Evolutionary conservation across 192 early-diverging fungal genomes (phyloP), one percentile per base, ranked within the genome.

Genomic region (Coemansia sp.): DNA sequence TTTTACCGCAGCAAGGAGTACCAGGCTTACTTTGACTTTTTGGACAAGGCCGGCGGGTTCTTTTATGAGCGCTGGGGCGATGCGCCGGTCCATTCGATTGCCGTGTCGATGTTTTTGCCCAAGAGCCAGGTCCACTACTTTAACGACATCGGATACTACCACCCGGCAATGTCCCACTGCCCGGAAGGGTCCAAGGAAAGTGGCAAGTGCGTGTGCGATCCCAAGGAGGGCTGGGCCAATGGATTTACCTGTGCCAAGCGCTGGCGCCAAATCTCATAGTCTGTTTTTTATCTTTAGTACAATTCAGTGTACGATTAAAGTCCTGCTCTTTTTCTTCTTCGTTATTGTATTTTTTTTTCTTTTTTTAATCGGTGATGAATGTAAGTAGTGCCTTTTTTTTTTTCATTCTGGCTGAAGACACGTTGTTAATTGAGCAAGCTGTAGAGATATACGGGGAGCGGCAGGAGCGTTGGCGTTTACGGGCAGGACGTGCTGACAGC

Each of bases 41-140:
- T 93, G 11, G 91, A 93, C 56, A 51, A 79, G 15, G 36, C 72
- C 3, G 91, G 91, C 40, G 91, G 91, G 14, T 90, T 91, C 79
- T 93, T 87, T 65, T 94, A 94, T 56, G 91, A 90, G 66, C 66
- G 87, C 18, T 88, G 82, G 80, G 80, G 85, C 12, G 76, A 79
- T 50, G 78, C 78, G 14, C 79, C 88, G n/a, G 78, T 90, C 7
- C 88, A 89, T 62, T 85, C 59, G 45, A 38, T 62, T 26, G 50
- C 60, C 17, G 84, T 43, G 78, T 72, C 76, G 51, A 83, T 39
- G 59, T 76, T 83, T 46, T 60, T 87, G 49, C 66, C 60, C 11
- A 61, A 63, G 49, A 58, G 65, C 16, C 76, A 87, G 40, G 71
- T 88, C 1, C 85, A 87, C 45, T 89, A 78, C 62, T 89, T 89